Percentiles rank a stretch among this genome's conserved stretches.
Evolutionary conservation across 1,139 yeast species (phyloP).

Genomic region (Nakaseomyces kungkrabaensis): DNA sequence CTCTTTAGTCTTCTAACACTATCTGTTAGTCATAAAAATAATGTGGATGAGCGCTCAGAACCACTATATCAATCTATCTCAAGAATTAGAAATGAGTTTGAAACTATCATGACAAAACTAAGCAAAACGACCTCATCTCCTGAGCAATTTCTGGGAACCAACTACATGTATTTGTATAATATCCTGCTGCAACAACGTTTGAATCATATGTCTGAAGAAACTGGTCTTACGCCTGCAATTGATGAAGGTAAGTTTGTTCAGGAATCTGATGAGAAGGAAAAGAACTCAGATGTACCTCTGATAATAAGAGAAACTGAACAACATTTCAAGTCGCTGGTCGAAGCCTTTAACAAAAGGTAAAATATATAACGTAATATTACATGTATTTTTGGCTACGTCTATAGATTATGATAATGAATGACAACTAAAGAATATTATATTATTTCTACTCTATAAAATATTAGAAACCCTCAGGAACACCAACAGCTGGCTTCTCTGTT

Average conservation of each 20-base stretch:
- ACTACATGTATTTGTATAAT: constrained; percentile 38
- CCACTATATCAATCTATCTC: constrained; percentile 63
- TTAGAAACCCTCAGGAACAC: constrained; percentile 77
- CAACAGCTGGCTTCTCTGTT: constrained; percentile 58
- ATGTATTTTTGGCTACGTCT: background rate
- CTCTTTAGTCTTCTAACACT: constrained; percentile 64
- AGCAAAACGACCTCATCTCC: constrained; percentile 45
- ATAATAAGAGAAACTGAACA: constrained; percentile 23
- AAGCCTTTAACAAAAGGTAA: constrained; percentile 20
- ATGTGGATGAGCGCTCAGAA: constrained; percentile 38
- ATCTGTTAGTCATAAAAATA: constrained; percentile 30
- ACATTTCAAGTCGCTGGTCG: constrained; percentile 23
- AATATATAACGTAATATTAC: background rate
- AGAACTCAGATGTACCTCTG: constrained; percentile 11
- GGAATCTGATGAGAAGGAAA: constrained; percentile 2
- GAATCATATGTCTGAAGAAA: background rate
- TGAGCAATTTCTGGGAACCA: constrained; percentile 67
- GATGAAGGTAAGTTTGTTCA: background rate
- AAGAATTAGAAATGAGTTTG: constrained; percentile 70
- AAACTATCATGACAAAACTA: constrained; percentile 62
- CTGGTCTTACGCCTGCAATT: background rate
- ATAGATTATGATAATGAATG: background rate
- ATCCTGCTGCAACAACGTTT: constrained; percentile 20
- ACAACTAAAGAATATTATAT: background rate
- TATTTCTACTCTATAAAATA: background rate